phyloP scores from a whole-genome alignment of 2,329 filamentous ascomycete species.

The Pestalotiopsis sp. region DNA sequence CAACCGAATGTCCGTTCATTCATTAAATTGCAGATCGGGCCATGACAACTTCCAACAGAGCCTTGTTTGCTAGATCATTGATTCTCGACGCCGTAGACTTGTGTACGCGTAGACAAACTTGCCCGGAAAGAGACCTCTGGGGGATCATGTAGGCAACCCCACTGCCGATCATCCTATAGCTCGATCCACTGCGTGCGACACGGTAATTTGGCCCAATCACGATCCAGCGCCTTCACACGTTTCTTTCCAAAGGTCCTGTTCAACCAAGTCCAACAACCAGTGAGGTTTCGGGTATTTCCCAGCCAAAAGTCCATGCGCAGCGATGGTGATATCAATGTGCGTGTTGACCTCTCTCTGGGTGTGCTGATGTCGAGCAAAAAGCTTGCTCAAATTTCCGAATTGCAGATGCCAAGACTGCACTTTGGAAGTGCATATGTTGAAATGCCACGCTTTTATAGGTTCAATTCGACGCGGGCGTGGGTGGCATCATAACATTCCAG shows the following conservation, averaged over 20 bases:
- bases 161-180: conserved; percentile 8
- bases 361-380: background rate
- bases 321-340: background rate
- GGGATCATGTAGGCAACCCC: background rate
- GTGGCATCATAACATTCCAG: background rate
- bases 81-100: background rate
- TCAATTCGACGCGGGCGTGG: background rate
- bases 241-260: background rate
- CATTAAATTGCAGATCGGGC: too few species aligned
- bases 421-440: background rate
- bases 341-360: background rate
- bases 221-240: background rate
- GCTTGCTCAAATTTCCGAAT: background rate
- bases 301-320: background rate
- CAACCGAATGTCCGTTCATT: background rate
- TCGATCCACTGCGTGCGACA: background rate
- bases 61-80: too few species aligned
- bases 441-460: background rate
- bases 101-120: background rate
- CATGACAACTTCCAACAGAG: too few species aligned
- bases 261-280: background rate
- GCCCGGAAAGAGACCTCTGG: background rate
- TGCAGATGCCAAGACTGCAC: background rate
- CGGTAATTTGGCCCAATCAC: background rate
- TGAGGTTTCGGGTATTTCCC: background rate